Evolutionary conservation across 345 rosid species (phyloP), one percentile per base, ranked within the genome.

Genomic region (Gynandropsis gynandra): DNA sequence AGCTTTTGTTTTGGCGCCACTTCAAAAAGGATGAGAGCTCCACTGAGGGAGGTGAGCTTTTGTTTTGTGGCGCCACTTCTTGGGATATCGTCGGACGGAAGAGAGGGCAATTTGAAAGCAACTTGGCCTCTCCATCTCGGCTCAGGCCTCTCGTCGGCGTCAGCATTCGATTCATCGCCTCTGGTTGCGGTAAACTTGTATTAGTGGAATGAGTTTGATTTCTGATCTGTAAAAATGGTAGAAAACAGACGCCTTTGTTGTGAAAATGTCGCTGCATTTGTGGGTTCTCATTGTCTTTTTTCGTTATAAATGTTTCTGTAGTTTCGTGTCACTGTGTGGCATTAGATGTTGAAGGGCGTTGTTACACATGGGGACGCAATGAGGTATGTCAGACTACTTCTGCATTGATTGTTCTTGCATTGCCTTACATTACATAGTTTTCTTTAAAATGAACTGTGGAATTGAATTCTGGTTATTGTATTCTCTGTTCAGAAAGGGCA

Each of bases 321-420:
- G 97, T 75, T 10, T 85, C 98, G 0, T 87, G 95, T 67, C 98
- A 92, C 67, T 92, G 97, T 54, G 97, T 92, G 70, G 98, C 98
- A 1, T 69, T 92, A 76, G 97, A 92, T 59, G 87, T 76, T 54
- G 87, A 81, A 66, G 98, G 98, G 54, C 85, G 94, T 62, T 92
- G 97, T 68, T 87, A 85, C 53, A 92, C 98, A 1, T 92, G 97
- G 98, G 98, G 98, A 20, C 89, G 95, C 32, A 92, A 92, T 56
- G 98, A 92, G 85, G 98, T 67, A 68, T 56, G 74, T 61, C 57
- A 21, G 17, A 27, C 47, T 59, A 15, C 37, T 7, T 7, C 19
- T 46, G 3, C 9, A 44, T 40, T 8, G 8, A 10, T 43, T 13
- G 4, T 58, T 32, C 4, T 57, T 38, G 1, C 15, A 7, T 27